These are phyloP conservation scores for Senecio squalidus DNA, from an alignment of 140 eudicot species.

Conservation along the genomic window DNA sequence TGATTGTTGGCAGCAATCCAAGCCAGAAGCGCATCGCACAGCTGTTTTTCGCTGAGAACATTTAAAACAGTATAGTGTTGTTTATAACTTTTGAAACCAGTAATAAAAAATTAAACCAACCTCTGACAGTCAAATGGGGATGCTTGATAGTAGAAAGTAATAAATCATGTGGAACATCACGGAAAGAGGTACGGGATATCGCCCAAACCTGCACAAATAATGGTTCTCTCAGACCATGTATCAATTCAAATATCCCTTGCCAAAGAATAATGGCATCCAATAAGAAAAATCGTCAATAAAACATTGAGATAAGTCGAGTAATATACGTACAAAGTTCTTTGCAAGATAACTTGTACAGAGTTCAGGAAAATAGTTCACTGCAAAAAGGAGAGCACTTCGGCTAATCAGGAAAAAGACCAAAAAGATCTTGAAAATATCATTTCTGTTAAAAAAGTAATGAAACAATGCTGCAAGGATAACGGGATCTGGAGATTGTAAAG, in stretches of 20 bases:
- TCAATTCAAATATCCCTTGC: neutral
- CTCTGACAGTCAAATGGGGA: too few relatives aligned
- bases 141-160: too few relatives aligned
- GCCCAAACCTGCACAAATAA: constrained; percentile 66
- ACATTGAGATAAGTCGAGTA: constrained; percentile 1
- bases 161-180: too few relatives aligned
- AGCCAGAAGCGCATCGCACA: too few relatives aligned
- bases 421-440: constrained; percentile 10
- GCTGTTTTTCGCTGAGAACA: too few relatives aligned
- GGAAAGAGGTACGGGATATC: constrained; percentile 36
- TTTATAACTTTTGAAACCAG: too few relatives aligned
- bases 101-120: constrained; percentile 39
- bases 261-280: neutral
- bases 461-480: neutral
- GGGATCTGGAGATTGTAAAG: neutral
- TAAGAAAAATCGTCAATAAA: neutral
- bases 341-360: too few relatives aligned
- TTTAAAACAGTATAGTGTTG: too few relatives aligned
- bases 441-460: too few relatives aligned
- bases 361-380: too few relatives aligned
- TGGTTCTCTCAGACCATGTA: neutral
- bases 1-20: too few relatives aligned
- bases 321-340: constrained; percentile 77
- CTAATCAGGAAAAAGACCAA: constrained; percentile 34
- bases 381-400: constrained; percentile 39